These are phyloP conservation scores for Lodderomyces margitis DNA, from an alignment of 1,139 yeast genomes.

Conservation along the genomic window DNA sequence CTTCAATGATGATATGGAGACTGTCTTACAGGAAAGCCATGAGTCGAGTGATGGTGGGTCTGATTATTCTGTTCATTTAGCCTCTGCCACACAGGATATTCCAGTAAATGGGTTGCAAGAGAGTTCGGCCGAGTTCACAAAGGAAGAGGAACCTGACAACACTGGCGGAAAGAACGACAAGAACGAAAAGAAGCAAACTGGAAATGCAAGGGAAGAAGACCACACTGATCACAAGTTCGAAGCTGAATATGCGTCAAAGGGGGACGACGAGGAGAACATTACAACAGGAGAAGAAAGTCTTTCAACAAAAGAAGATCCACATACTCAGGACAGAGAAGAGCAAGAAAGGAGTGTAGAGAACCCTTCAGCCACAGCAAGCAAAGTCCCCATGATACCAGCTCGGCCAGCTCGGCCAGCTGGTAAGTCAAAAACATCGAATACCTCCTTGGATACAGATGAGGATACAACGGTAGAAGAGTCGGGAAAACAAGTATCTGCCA, in stretches of 20 bases:
- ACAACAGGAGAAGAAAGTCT: neutral
- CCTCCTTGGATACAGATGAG: neutral
- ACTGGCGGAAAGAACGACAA: neutral
- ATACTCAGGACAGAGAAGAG: neutral
- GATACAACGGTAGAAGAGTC: neutral
- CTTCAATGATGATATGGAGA: constrained; percentile 36
- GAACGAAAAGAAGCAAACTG: neutral
- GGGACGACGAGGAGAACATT: neutral
- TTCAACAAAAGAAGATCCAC: neutral
- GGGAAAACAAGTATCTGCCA: neutral
- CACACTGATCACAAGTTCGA: too few relatives aligned
- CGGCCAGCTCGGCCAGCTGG: neutral
- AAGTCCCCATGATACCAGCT: neutral
- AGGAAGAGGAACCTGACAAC: neutral
- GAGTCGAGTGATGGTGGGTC: constrained; percentile 8
- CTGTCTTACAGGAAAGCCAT: constrained; percentile 31
- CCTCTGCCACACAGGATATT: neutral
- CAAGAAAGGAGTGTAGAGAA: neutral
- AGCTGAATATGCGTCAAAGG: too few relatives aligned
- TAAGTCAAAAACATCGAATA: neutral
- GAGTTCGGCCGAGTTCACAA: neutral
- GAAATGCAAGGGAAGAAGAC: neutral
- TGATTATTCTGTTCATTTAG: neutral
- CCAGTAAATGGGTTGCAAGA: neutral
- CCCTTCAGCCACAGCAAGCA: neutral